Evolutionary conservation across 2,329 filamentous ascomycete genomes (phyloP), one percentile per base, ranked within the genome.

Genomic region (Mollisia scopiformis): DNA sequence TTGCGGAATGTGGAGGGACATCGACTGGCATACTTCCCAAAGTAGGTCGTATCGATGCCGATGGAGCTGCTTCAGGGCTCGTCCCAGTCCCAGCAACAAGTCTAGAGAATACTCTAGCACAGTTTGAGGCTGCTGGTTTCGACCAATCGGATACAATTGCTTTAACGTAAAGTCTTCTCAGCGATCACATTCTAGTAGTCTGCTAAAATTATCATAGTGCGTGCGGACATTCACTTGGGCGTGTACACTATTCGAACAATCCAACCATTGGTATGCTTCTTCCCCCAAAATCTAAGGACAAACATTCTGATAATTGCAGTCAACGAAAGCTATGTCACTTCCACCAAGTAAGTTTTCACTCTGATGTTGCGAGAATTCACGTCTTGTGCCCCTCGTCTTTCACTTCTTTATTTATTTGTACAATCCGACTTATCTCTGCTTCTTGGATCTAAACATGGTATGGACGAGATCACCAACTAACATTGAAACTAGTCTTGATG

Each of bases 11-110:
- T 47, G 59, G 46, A 27, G 46, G 46, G 3, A 27, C 46, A 57
- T 8, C 33, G 52, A 21, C 47, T 21, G 7, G 27, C 46, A 61
- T 70, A 19, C 39, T 55, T 19, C 50, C 68, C 10, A 59, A 67
- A 19, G 63, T 56, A 37, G 68, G 68, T 8, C 58, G 68, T 16
- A 68, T 67, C 19, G 68, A 70, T 62, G 68, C 65, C 16, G 59
- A 53, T 11, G 58, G 35, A 13, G 47, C 67, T 6, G 67, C 65
- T 7, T 64, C 65, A 31, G 14, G 47, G 5, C 67, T 67, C 11
- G 68, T 70, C 14, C 66, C 66, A 11, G 49, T 39, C 23, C 66
- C 67, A 11, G 30, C 58, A 11, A 61, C 64, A 16, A 16, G 35
- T 43, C 57, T 68, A 14, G 56, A 52, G 11, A 55, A 55, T n/a